These are phyloP conservation scores for Aphanomyces euteiches DNA, from an alignment of 352 stramenopile species.

Conservation along the genomic window DNA sequence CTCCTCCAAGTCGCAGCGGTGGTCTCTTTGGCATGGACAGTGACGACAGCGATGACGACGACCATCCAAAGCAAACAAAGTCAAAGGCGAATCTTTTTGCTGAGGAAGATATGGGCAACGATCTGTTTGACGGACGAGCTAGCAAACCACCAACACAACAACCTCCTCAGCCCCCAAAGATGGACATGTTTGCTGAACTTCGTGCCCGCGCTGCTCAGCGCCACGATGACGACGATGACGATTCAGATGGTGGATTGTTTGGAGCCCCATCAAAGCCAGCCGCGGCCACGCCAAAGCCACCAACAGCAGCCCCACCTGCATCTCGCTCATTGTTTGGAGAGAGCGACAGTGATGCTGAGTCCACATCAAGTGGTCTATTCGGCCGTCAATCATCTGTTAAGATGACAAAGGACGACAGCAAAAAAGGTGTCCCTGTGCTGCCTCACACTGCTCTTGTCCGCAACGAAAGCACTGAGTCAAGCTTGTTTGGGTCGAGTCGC, in stretches of 20 bases:
- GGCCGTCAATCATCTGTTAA: slow-evolving; percentile 27
- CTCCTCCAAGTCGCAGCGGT: slow-evolving; percentile 5
- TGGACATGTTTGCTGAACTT: slow-evolving; percentile 45
- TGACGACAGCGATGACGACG: slow-evolving; percentile 26
- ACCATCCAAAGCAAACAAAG: slow-evolving; percentile 5
- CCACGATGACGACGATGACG: slow-evolving; percentile 30
- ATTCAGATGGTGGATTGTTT: slow-evolving; percentile 57
- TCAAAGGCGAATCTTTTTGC: slow-evolving; percentile 28
- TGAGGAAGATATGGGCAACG: slow-evolving; percentile 16
- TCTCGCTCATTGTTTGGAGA: slow-evolving; percentile 41
- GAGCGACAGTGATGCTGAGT: slow-evolving; percentile 55
- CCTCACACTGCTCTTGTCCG: neutral
- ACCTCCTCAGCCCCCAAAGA: slow-evolving; percentile 35
- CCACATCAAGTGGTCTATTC: slow-evolving; percentile 54
- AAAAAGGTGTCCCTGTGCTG: slow-evolving; percentile 3
- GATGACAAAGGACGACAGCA: neutral
- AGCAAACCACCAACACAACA: neutral
- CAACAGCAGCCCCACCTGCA: slow-evolving; percentile 2
- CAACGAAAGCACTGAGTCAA: slow-evolving; percentile 19
- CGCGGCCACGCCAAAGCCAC: slow-evolving; percentile 30
- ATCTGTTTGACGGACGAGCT: slow-evolving; percentile 28
- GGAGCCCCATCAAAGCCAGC: slow-evolving; percentile 38
- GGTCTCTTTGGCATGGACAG: slow-evolving; percentile 15
- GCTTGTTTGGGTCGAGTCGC: slow-evolving; percentile 22
- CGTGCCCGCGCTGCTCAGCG: slow-evolving; percentile 38